Evolutionary conservation across 306 rosid species (phyloP).

Genomic region (Carpinus viminea): DNA sequence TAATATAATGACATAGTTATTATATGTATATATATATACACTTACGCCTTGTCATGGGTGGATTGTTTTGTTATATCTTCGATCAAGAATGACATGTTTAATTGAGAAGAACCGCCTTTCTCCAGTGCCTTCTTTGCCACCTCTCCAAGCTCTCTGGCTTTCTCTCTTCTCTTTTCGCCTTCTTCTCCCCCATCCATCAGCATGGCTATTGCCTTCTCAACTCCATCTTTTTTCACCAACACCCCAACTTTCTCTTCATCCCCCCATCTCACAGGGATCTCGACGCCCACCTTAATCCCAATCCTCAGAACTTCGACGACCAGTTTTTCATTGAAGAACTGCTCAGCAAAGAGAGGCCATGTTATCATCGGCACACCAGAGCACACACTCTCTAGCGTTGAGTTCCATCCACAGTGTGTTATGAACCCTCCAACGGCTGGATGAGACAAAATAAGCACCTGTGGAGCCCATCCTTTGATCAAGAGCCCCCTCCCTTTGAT

Average conservation of each 20-base stretch:
- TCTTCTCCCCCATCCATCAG: constrained; percentile 58
- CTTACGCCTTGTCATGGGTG: not conserved
- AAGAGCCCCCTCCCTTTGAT: constrained; percentile 60
- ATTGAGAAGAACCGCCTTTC: constrained; percentile 57
- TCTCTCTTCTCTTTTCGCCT: constrained; percentile 43
- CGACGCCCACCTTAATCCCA: constrained; percentile 69
- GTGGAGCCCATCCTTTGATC: constrained; percentile 84
- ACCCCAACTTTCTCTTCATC: constrained; percentile 65
- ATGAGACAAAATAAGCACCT: constrained; percentile 58
- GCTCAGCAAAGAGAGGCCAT: constrained; percentile 78
- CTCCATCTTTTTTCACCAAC: constrained; percentile 46
- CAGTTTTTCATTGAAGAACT: constrained; percentile 66
- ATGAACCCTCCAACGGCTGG: constrained; percentile 60
- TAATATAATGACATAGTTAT: too few relatives aligned
- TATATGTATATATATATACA: too few relatives aligned
- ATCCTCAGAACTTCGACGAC: constrained; percentile 54
- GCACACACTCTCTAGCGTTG: constrained; percentile 56
- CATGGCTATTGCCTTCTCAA: constrained; percentile 48
- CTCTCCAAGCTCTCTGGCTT: constrained; percentile 51
- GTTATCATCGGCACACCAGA: constrained; percentile 72
- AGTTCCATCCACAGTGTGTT: constrained; percentile 86
- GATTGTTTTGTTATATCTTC: constrained; percentile 37
- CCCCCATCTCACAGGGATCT: constrained; percentile 67
- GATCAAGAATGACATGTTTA: constrained; percentile 48
- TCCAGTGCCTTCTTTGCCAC: constrained; percentile 47